Evolutionary conservation across 106 monocot genomes (phyloP), one percentile per base, ranked within the genome.

Genomic region (Narthecium ossifragum): DNA sequence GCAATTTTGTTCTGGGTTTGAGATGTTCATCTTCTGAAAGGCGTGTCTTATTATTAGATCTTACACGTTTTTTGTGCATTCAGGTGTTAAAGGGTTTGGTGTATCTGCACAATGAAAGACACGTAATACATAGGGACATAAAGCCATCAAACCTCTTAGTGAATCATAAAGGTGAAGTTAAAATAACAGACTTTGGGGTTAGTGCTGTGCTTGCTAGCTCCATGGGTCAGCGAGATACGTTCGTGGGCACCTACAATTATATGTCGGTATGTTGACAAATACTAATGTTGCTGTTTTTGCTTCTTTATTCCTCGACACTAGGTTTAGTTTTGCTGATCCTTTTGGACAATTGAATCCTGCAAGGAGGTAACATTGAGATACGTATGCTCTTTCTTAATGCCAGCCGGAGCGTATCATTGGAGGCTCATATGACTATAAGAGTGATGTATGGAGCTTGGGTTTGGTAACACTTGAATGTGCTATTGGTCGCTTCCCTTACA

Each of bases 401-500:
- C 65, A 96, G 90, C 96, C 96, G 43, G 96, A 96, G 68, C 53
- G 86, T 34, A 96, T 96, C 26, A 86, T 79, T 56, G 90, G 89
- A 60, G 74, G 86, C 59, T 83, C 86, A 30, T 96, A 90, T 53
- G 86, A 96, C 54, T 84, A 74, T 63, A 96, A 84, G 62, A 90
- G 90, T 78, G 94, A 96, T 68, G 90, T 96, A 18, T 96, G 96
- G 96, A 96, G 96, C 61, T 74, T 90, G 62, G 96, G 90, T 9
- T 70, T 96, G 55, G 96, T 96, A 53, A 86, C 90, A 60, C 90
- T 96, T 31, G 96, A 96, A 72, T 96, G 96, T 71, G 90, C 90
- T 43, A 86, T 84, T 34, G 90, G 96, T n/a, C 75, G 70, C 27
- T 96, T 96, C 61, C 90, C 96, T 34, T 96, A 96, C 34, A 74